Conservation (phyloP, 2,329 filamentous ascomycete species). For the Beauveria asiatica region DNA sequence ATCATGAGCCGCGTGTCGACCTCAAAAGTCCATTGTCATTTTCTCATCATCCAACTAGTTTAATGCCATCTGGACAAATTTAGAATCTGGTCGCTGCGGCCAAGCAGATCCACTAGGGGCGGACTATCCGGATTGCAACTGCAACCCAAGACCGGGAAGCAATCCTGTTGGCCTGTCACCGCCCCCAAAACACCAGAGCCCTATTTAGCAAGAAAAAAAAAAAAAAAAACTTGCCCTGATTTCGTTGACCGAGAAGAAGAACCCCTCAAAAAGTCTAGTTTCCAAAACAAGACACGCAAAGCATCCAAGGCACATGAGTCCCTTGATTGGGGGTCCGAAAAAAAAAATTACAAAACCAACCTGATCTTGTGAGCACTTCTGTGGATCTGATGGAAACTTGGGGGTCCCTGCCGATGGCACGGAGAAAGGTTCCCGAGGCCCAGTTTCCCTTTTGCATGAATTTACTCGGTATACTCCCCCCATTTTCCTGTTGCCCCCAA, state of each 20-base stretch:
- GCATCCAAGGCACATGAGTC: neutral
- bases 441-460: neutral
- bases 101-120: neutral
- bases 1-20: neutral
- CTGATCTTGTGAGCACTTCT: conserved; percentile 7
- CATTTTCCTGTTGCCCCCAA: neutral
- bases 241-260: neutral
- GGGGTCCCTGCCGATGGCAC: neutral
- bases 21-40: neutral
- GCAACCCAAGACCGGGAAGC: neutral
- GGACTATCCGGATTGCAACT: neutral
- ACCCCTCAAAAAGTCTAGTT: neutral
- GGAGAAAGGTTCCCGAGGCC: neutral
- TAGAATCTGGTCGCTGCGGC: neutral
- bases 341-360: neutral
- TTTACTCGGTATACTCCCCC: conserved; percentile 5
- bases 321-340: neutral
- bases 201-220: too few species aligned
- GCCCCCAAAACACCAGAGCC: neutral
- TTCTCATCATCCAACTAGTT: neutral
- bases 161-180: neutral
- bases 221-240: neutral
- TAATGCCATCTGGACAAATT: neutral
- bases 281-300: neutral
- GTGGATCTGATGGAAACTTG: conserved; percentile 1